Conservation (phyloP, 768 basidiomycete genomes). For the Suillus americanus region DNA sequence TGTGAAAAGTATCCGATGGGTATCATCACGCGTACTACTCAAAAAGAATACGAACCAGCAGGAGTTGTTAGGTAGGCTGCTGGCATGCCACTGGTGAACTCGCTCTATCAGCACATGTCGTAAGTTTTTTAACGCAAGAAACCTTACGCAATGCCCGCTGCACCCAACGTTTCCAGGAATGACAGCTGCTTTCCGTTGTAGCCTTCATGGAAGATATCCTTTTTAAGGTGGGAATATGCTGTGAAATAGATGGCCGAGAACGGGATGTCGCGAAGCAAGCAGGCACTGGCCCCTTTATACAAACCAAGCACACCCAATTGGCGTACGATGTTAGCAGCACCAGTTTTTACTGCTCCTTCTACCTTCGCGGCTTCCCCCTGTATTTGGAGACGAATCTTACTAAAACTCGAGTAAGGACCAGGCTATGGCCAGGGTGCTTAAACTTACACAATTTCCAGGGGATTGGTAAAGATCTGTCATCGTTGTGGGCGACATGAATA, state of each 20-base stretch:
- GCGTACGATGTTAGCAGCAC: conserved; percentile 89
- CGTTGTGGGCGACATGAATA: conserved; percentile 11
- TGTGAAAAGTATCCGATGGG: conserved; percentile 26
- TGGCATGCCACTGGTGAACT: conserved; percentile 83
- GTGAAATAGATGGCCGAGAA: conserved; percentile 95
- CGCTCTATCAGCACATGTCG: conserved; percentile 27
- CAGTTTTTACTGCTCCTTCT: conserved; percentile 77
- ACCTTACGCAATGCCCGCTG: conserved; percentile 81
- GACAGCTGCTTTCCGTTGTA: conserved; percentile 91
- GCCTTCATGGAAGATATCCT: conserved; percentile 93
- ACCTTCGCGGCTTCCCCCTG: conserved; percentile 92
- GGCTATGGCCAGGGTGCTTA: neutral
- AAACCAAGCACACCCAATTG: conserved; percentile 91
- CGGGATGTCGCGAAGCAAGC: conserved; percentile 92
- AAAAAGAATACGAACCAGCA: conserved; percentile 53
- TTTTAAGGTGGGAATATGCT: conserved; percentile 86
- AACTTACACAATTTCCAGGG: conserved; percentile 89
- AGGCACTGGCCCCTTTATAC: conserved; percentile 92
- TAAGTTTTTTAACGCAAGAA: conserved; percentile 16
- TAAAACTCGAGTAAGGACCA: conserved; percentile 29
- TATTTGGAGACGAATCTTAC: conserved; percentile 92
- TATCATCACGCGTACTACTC: conserved; percentile 17
- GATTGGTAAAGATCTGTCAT: conserved; percentile 91
- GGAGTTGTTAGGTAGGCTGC: conserved; percentile 93
- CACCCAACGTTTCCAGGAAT: conserved; percentile 83